phyloP scores from a whole-genome alignment of 768 basidiomycete genomes.

The Aureoboletus auriporus region DNA sequence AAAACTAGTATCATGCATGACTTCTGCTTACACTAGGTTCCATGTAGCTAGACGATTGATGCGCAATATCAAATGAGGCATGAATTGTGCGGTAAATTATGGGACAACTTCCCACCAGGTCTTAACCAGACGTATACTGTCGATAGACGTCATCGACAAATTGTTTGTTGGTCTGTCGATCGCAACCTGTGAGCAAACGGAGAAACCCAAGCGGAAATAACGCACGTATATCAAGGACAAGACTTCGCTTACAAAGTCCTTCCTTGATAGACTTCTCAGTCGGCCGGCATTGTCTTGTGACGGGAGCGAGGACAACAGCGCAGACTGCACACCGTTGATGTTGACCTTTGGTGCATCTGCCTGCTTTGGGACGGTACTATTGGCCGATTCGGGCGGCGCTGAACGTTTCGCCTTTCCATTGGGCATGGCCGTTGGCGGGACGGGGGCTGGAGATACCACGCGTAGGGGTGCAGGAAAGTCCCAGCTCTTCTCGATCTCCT shows the following conservation, averaged over 20 bases:
- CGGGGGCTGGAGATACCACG: slow-evolving; percentile 13
- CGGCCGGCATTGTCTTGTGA: slow-evolving; percentile 14
- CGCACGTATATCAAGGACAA: slow-evolving; percentile 60
- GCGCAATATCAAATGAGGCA: no score
- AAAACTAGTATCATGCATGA: no score
- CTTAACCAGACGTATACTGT: slow-evolving; percentile 37
- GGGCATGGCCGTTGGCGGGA: slow-evolving; percentile 5
- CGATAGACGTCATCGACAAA: slow-evolving; percentile 63
- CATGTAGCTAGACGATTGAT: no score
- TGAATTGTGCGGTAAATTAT: no score
- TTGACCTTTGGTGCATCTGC: slow-evolving; percentile 14
- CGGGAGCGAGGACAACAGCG: slow-evolving; percentile 24
- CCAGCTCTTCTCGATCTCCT: slow-evolving; percentile 60
- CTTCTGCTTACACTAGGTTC: no score
- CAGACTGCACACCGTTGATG: slow-evolving; percentile 15
- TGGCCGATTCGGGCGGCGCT: slow-evolving; percentile 4
- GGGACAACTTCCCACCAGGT: no score
- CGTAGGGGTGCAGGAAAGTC: slow-evolving; percentile 41
- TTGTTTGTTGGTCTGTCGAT: slow-evolving; percentile 52
- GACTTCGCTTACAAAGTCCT: slow-evolving; percentile 57
- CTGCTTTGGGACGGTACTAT: slow-evolving; percentile 5
- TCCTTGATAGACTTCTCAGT: slow-evolving; percentile 38
- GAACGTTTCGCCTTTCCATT: slow-evolving; percentile 25
- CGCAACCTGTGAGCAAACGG: neutral
- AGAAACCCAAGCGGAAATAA: slow-evolving; percentile 2